A percentile compares a stretch with the other conserved stretches of the same genome.
These are phyloP conservation scores for Colletotrichum liaoningense DNA, from an alignment of 2,329 filamentous ascomycete genomes.

Conservation along the genomic window DNA sequence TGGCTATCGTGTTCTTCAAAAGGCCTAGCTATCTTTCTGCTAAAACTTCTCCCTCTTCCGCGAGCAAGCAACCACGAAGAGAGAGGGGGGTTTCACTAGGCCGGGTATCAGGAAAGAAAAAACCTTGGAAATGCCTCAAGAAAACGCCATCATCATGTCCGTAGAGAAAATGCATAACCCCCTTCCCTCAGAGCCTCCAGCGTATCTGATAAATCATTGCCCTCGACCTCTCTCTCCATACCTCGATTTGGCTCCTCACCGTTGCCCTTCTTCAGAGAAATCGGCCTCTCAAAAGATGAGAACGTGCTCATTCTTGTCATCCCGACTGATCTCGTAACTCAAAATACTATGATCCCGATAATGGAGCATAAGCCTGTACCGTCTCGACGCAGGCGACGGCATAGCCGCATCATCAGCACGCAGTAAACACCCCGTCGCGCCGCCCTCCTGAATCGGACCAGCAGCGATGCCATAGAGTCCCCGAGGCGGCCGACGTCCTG, in stretches of 20 bases:
- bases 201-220: background rate
- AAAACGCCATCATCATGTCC: constrained; percentile 23
- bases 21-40: constrained; percentile 16
- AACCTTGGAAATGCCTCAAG: background rate
- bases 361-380: constrained; percentile 78
- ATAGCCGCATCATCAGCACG: constrained; percentile 37
- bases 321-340: constrained; percentile 73
- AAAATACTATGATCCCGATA: constrained; percentile 77
- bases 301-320: constrained; percentile 43
- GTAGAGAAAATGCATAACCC: background rate
- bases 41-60: background rate
- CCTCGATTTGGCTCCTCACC: background rate
- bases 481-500: constrained; percentile 54
- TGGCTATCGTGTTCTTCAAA: constrained; percentile 4
- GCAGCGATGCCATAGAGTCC: constrained; percentile 76
- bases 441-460: constrained; percentile 68
- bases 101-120: constrained; percentile 28
- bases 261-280: background rate
- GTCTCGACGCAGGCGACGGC: constrained; percentile 49
- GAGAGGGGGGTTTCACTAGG: background rate
- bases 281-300: constrained; percentile 18
- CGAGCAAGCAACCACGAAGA: background rate
- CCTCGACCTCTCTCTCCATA: background rate
- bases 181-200: background rate
- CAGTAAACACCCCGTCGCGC: constrained; percentile 36